Evolutionary conservation across 371 early-diverging fungal genomes (phyloP).

Genomic region (Blakeslea trispora): DNA sequence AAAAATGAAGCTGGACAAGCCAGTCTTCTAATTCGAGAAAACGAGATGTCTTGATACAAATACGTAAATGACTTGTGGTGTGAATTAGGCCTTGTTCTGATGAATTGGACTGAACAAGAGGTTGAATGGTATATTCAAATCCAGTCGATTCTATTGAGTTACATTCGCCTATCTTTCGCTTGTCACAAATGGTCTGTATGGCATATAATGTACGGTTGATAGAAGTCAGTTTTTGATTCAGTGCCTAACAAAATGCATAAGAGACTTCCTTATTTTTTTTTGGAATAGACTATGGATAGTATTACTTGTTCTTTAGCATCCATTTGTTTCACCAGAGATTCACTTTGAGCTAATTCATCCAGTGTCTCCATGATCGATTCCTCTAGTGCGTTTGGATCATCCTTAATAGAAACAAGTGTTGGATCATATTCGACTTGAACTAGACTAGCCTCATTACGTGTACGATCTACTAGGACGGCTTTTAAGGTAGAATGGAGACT

Average conservation of each 20-base stretch:
- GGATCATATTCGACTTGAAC: too few relatives aligned
- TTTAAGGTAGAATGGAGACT: too few relatives aligned
- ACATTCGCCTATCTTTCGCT: conserved; percentile 8
- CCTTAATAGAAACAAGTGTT: too few relatives aligned
- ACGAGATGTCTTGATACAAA: conserved; percentile 15
- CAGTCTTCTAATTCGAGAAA: conserved; percentile 26
- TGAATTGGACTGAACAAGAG: conserved; percentile 12
- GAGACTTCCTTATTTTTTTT: too few relatives aligned
- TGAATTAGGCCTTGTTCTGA: conserved; percentile 7
- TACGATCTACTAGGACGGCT: too few relatives aligned
- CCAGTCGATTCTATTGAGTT: conserved; percentile 24
- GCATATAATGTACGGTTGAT: conserved; percentile 26
- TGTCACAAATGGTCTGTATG: conserved; percentile 12
- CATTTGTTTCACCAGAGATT: too few relatives aligned
- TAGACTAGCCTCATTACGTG: too few relatives aligned
- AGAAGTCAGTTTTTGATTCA: conserved; percentile 13
- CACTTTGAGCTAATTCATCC: too few relatives aligned
- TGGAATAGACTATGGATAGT: too few relatives aligned
- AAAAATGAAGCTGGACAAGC: conserved; percentile 11
- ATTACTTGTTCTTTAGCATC: too few relatives aligned
- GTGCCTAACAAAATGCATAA: not conserved
- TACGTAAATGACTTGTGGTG: conserved; percentile 10
- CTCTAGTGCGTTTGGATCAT: too few relatives aligned
- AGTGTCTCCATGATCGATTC: too few relatives aligned
- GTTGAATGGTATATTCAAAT: conserved; percentile 21